Percentiles rank a stretch among this genome's conserved stretches.
Evolutionary conservation across 1,284 basidiomycete genomes (phyloP).

Genomic region (Porogramme epimiltina): DNA sequence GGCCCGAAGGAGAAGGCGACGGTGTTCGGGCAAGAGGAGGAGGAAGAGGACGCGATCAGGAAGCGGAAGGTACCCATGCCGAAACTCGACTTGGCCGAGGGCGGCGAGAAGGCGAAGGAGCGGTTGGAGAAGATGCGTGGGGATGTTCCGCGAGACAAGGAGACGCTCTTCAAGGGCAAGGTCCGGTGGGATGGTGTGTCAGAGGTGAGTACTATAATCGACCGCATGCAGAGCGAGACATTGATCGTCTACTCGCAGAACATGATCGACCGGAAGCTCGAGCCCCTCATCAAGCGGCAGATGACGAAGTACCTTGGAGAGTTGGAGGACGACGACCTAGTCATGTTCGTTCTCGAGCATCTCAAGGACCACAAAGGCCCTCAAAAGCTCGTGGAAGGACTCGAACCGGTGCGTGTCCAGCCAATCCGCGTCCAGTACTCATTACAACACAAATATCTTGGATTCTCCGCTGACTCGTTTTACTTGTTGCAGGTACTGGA

Average conservation of each 20-base stretch:
- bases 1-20: constrained; percentile 51
- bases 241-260: constrained; percentile 41
- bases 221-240: background rate
- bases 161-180: constrained; percentile 75
- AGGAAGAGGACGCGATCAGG: constrained; percentile 74
- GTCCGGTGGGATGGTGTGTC: constrained; percentile 86
- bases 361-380: constrained; percentile 84
- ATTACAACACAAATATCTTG: background rate
- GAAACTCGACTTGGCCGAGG: constrained; percentile 84
- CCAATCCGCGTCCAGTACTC: background rate
- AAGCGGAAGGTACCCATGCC: constrained; percentile 82
- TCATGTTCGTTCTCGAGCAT: constrained; percentile 89
- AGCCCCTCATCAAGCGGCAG: constrained; percentile 74
- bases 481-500: constrained; percentile 68
- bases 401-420: constrained; percentile 76
- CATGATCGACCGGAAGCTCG: constrained; percentile 80
- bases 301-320: constrained; percentile 87
- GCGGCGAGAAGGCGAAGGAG: constrained; percentile 75
- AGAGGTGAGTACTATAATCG: constrained; percentile 66
- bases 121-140: constrained; percentile 74
- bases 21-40: constrained; percentile 82
- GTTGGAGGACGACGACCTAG: constrained; percentile 84
- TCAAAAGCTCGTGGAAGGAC: constrained; percentile 79
- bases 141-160: constrained; percentile 71
- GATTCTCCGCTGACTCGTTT: constrained; percentile 2